Evolutionary conservation across 805 yeast genomes (phyloP), one percentile per base, ranked within the genome.

Genomic region (Myxozyma melibiosi): DNA sequence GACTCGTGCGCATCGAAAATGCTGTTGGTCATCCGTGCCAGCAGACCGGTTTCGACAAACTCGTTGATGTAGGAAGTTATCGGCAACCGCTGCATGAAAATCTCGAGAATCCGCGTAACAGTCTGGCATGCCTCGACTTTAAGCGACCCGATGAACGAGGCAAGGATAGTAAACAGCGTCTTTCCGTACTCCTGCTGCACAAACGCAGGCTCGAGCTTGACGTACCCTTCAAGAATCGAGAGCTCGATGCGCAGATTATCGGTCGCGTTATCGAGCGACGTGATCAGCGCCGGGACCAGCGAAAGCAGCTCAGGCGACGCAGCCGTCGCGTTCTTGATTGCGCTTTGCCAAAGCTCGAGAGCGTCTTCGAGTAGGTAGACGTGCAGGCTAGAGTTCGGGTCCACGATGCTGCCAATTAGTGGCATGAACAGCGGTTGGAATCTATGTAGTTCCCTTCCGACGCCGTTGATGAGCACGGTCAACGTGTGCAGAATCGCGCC

Each of bases 291-390:
- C 7, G 80, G 81, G 61, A 86, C 78, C 16, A 80, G 65, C 16
- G 74, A 73, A 2, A 77, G 53, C 27, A 87, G 70, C 35, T 74
- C 75, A 13, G 71, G 69, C 30, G 77, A 73, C 2, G 73, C 58
- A 3, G 64, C 38, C 0, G 92, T 88, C 51, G 80, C 80, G 59
- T 84, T 83, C 61, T 40, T 40, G 22, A 56, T 53, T 82, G 87
- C 50, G 0, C 85, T 76, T n/a, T 80, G 75, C 96, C 96, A 90
- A 40, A 91, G 74, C 55, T 89, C 96, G 67, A 81, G 83, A 0
- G 95, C 96, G 72, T 91, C 97, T 68, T 91, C 97, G 18, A 85
- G 78, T 8, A 91, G 70, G 51, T 88, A 74, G 1, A 80, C 73
- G 57, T 81, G 80, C 51, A 74, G 76, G 22, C 78, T 78, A 0